Evolutionary conservation across 495 filamentous ascomycete species (phyloP).

Genomic region (Penicillium riverlandense): DNA sequence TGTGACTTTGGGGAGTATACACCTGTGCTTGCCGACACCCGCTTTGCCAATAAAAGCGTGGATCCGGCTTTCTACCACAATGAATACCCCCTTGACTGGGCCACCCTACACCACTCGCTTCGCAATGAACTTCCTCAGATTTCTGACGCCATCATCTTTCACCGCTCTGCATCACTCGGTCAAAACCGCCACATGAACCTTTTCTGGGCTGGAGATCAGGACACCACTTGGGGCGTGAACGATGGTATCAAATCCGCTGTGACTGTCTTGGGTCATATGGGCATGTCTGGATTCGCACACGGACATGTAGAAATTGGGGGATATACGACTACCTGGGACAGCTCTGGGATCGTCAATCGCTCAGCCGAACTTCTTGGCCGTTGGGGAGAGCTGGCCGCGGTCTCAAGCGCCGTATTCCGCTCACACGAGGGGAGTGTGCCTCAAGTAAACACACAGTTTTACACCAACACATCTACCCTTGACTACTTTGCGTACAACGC

Average conservation of each 20-base stretch:
- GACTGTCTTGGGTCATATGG: conserved; percentile 19
- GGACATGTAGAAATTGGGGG: conserved; percentile 18
- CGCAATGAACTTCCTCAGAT: conserved; percentile 8
- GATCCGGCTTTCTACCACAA: conserved; percentile 15
- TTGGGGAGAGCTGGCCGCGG: conserved; percentile 17
- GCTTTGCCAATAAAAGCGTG: conserved; percentile 15
- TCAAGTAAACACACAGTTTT: conserved; percentile 16
- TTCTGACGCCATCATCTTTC: conserved; percentile 15
- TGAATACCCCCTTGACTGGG: conserved; percentile 17
- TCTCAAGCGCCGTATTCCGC: conserved; percentile 16
- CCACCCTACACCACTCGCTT: conserved; percentile 15
- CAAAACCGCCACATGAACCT: conserved; percentile 18
- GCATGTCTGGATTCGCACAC: conserved; percentile 17
- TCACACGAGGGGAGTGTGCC: conserved; percentile 20
- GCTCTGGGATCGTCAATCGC: conserved; percentile 13
- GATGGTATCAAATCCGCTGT: conserved; percentile 20
- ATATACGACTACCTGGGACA: conserved; percentile 17
- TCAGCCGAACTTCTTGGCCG: conserved; percentile 16
- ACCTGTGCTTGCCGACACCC: conserved; percentile 9
- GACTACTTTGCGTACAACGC: conserved; percentile 16
- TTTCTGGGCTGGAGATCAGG: conserved; percentile 19
- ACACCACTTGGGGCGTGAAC: conserved; percentile 19
- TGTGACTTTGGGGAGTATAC: conserved; percentile 21
- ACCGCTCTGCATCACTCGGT: conserved; percentile 13
- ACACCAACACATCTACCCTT: conserved; percentile 15